Evolutionary conservation across 2,329 filamentous ascomycete species (phyloP).

Genomic region (Endothia cerciana): DNA sequence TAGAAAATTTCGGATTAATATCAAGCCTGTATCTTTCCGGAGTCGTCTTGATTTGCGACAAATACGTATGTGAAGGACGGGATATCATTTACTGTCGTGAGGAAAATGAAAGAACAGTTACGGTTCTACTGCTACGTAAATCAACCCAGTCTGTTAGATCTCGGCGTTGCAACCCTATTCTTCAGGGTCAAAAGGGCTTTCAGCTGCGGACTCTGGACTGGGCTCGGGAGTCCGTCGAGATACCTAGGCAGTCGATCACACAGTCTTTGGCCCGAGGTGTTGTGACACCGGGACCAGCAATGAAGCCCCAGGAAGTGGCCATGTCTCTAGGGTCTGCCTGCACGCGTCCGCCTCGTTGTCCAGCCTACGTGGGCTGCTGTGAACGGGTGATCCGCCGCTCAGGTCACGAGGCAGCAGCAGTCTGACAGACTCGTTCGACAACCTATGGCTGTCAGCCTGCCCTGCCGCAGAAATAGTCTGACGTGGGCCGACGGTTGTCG

Average conservation of each 20-base stretch:
- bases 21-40: too few species aligned
- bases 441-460: neutral
- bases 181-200: too few species aligned
- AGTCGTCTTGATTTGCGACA: too few species aligned
- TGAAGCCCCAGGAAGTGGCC: neutral
- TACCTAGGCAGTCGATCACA: neutral
- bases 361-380: neutral
- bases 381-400: neutral
- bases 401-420: neutral
- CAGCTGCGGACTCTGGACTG: too few species aligned
- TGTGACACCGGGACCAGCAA: neutral
- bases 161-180: too few species aligned
- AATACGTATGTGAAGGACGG: too few species aligned
- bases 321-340: neutral
- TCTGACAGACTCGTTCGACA: neutral
- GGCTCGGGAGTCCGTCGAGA: too few species aligned
- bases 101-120: too few species aligned
- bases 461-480: slow-evolving; percentile 1
- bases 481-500: neutral
- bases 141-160: too few species aligned
- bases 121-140: too few species aligned
- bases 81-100: too few species aligned
- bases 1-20: too few species aligned
- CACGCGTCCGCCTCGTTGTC: neutral
- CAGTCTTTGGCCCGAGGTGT: neutral